Percentiles rank a stretch among this genome's conserved stretches.
phyloP scores from a whole-genome alignment of 257 asterid species.

The Solanum dulcamara region DNA sequence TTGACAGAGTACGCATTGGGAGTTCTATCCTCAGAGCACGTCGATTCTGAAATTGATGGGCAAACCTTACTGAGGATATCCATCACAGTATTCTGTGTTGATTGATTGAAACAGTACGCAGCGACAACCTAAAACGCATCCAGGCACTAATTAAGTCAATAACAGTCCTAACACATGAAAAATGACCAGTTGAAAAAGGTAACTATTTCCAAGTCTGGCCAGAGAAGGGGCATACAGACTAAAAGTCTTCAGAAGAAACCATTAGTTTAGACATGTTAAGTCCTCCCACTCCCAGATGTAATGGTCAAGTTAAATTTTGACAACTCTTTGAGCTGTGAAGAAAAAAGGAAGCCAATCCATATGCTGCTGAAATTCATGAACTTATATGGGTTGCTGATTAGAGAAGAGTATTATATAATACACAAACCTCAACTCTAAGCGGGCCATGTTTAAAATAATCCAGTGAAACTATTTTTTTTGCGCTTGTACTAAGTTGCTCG shows the following conservation, averaged over 20 bases:
- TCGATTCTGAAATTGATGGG: slow-evolving; percentile 33
- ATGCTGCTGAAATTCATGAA: not conserved
- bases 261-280: not conserved
- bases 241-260: not conserved
- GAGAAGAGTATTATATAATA: not conserved
- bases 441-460: not conserved
- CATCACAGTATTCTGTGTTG: slow-evolving; percentile 43
- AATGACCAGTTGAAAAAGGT: not conserved
- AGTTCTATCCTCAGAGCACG: slow-evolving; percentile 28
- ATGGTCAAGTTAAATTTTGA: not conserved
- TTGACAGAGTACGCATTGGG: slow-evolving; percentile 16
- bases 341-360: not conserved
- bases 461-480: not conserved
- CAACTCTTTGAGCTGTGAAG: not conserved
- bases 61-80: slow-evolving; percentile 23
- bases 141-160: not conserved
- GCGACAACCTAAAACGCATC: slow-evolving; percentile 60
- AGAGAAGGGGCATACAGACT: not conserved
- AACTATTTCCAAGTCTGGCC: not conserved
- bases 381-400: not conserved
- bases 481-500: not conserved
- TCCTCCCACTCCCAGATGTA: not conserved
- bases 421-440: not conserved
- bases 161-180: not conserved
- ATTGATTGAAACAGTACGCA: slow-evolving; percentile 48